Conservation (phyloP, 805 yeast genomes). For the Candida coleopterorum region DNA sequence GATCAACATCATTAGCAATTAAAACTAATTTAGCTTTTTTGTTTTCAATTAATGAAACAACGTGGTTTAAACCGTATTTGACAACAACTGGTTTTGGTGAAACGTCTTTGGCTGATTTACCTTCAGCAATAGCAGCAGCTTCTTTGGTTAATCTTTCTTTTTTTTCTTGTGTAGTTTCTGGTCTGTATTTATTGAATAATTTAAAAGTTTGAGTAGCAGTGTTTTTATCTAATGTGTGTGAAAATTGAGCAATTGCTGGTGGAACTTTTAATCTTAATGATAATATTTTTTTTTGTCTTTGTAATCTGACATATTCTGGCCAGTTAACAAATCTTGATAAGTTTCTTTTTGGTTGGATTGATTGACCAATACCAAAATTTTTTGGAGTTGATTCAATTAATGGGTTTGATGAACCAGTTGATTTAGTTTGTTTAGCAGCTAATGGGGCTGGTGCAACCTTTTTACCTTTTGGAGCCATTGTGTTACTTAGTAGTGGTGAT, state of each 20-base stretch:
- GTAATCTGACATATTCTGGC: conserved; percentile 98
- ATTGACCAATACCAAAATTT: conserved; percentile 96
- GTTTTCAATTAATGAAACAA: conserved; percentile 94
- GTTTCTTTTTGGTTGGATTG: conserved; percentile 93
- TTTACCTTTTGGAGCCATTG: conserved; percentile 49
- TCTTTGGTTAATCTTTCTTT: conserved; percentile 98
- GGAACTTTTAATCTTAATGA: conserved; percentile 97
- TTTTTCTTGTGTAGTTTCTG: conserved; percentile 96
- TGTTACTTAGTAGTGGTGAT: conserved; percentile 10
- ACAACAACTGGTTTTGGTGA: conserved; percentile 95
- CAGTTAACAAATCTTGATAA: conserved; percentile 96
- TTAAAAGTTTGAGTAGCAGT: conserved; percentile 96
- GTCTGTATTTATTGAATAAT: conserved; percentile 98
- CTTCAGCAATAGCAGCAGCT: conserved; percentile 98
- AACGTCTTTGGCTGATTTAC: conserved; percentile 94
- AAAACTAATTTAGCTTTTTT: conserved; percentile 96
- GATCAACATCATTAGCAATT: conserved; percentile 99
- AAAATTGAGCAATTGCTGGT: conserved; percentile 97
- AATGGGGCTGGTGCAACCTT: conserved; percentile 99
- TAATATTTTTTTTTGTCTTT: conserved; percentile 98
- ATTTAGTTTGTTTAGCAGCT: conserved; percentile 56
- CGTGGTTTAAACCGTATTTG: conserved; percentile 99
- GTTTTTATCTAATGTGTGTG: conserved; percentile 95
- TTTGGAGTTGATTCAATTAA: conserved; percentile 85
- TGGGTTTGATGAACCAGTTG: conserved; percentile 60